These are phyloP conservation scores for Lichina pygmaea DNA, from an alignment of 495 filamentous ascomycete species.

Conservation along the genomic window DNA sequence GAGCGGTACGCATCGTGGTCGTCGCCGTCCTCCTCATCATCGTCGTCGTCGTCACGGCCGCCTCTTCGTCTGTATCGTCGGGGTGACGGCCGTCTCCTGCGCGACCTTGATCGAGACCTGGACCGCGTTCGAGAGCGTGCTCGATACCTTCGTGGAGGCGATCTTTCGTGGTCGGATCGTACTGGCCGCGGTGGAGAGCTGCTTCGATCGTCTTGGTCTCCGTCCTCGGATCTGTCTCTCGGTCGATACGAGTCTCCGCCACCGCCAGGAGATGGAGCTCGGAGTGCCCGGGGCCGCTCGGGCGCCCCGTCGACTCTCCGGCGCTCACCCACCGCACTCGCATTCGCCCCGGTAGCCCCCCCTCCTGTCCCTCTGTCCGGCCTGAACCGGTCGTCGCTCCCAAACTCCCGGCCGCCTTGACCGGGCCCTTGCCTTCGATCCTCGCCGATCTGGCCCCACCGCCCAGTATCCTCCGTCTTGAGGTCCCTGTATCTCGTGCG, in stretches of 20 bases:
- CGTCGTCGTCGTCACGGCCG: neutral
- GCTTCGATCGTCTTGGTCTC: no score
- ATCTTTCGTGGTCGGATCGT: no score
- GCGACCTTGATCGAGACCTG: neutral
- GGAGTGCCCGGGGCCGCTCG: neutral
- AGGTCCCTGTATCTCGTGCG: slow-evolving; percentile 77
- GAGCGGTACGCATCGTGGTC: neutral
- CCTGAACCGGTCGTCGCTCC: slow-evolving; percentile 2
- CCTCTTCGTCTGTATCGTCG: neutral
- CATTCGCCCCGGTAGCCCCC: slow-evolving; percentile 3
- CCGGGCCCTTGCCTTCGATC: slow-evolving; percentile 1
- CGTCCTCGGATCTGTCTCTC: neutral
- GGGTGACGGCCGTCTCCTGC: neutral
- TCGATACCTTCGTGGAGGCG: no score
- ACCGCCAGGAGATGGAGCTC: neutral
- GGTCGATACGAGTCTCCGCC: slow-evolving; percentile 1
- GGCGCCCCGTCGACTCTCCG: slow-evolving; percentile 1
- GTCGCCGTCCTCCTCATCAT: neutral
- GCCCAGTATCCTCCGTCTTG: slow-evolving; percentile 73
- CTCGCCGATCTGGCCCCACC: slow-evolving; percentile 32
- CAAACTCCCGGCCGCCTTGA: neutral
- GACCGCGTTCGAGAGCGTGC: no score
- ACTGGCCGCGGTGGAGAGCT: no score
- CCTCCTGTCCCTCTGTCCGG: neutral
- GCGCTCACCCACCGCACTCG: slow-evolving; percentile 1